Evolutionary conservation across 306 rosid species (phyloP), one percentile per base, ranked within the genome.

Genomic region (Quercus wislizeni): DNA sequence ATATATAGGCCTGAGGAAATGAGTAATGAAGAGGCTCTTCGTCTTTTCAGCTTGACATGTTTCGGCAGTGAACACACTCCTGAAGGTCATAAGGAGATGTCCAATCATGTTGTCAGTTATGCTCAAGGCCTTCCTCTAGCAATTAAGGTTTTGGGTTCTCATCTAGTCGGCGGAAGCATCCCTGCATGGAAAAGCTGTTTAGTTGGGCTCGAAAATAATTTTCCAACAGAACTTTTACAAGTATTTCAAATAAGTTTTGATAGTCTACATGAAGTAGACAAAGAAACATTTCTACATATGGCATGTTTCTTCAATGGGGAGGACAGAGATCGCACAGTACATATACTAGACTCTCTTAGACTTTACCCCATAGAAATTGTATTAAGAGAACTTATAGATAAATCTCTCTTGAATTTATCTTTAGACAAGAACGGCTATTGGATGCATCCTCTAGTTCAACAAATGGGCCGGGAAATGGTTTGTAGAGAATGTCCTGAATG

Each of bases 381-480:
- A 20, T 69, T 87, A 14, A 35, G 51, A 0, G 46, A 23, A 1
- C 88, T 84, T 31, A 0, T n/a, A 0, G 69, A 83, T 1, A 81
- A 76, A 63, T 74, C 78, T 54, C 56, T 86, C 1, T 28, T 86
- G 61, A 71, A 55, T 1, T 49, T 82, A 2, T 41, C 52, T 12
- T 5, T 30, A 3, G 27, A 23, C 1, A 2, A 35, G 0, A 20
- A 5, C 0, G 0, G 2, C 28, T 27, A 80, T 1, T 49, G 28
- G 81, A 82, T 84, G 86, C 90, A 84, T 30, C 85, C 77, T 58
- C 68, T 64, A 21, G 64, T 87, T 35, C 72, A 74, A 9, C 20
- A 77, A 69, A 76, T 79, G 81, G 88, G 83, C 3, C 56, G 52
- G 30, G 83, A 69, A 38, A 76, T 87, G 27, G 83, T 87, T 79